phyloP scores from a whole-genome alignment of 257 asterid genomes.

The Salvia miltiorrhiza region DNA sequence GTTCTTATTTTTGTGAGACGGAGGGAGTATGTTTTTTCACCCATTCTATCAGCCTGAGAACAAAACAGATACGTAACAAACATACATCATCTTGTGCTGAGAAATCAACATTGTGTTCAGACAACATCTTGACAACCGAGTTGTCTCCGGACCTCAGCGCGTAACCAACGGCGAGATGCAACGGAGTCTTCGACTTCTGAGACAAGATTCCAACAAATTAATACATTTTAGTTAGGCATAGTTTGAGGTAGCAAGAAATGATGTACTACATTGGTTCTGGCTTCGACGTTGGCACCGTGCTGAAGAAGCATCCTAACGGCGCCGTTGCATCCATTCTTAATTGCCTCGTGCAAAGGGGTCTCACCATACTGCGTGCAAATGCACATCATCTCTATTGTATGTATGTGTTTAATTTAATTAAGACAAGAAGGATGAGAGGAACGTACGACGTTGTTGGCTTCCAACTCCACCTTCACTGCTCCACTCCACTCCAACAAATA shows the following conservation, averaged over 20 bases:
- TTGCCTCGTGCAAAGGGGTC: conserved; percentile 47
- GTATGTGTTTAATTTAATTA: not conserved
- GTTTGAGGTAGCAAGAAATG: not conserved
- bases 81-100: conserved; percentile 38
- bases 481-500: conserved; percentile 38
- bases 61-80: no score
- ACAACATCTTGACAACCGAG: conserved; percentile 26
- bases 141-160: conserved; percentile 39
- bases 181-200: conserved; percentile 39
- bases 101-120: conserved; percentile 34
- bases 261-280: conserved; percentile 43
- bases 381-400: no score
- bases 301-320: conserved; percentile 32
- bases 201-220: conserved; percentile 7
- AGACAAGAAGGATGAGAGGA: not conserved
- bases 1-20: no score
- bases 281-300: conserved; percentile 30
- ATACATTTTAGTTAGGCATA: not conserved
- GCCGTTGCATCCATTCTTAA: conserved; percentile 37
- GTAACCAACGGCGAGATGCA: conserved; percentile 43
- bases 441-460: conserved; percentile 42
- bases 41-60: no score
- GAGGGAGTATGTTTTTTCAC: no score
- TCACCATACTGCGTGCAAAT: conserved; percentile 46
- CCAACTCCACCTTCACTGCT: conserved; percentile 30